Evolutionary conservation across 768 basidiomycete species (phyloP), one percentile per base, ranked within the genome.

Genomic region (Crassisporium funariophilum): DNA sequence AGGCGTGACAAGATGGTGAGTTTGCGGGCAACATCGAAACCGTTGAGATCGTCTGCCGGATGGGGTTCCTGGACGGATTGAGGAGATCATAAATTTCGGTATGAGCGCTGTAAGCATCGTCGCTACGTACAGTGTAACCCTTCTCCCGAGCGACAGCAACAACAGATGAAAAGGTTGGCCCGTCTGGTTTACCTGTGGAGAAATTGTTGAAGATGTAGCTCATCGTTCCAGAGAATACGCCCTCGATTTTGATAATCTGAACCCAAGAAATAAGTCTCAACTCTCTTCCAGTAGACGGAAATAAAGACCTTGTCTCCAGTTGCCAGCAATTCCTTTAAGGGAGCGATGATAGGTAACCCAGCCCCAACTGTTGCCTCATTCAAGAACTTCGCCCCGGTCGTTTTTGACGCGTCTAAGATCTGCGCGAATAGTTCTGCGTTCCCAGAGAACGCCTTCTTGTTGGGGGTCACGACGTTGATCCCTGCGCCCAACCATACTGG

Each of bases 121-220:
- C 15, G 31, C 5, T 25, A 55, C 76, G 42, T 55, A 95, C 94
- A 15, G 97, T 99, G 69, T 95, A 99, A 1, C 97, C 97, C 56
- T 91, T 90, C 59, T 90, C 88, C 38, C 91, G 86, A 4, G 97
- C 97, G 27, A 84, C 66, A 48, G 81, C 81, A 45, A 99, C 95
- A 25, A 98, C 86, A 19, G 90, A 84, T 4, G 93, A 95, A 71
- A 99, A 98, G 21, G 72, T 71, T 1, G 86, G 84, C 0, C 86
- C 87, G 39, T 79, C 78, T 4, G 82, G 70, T 36, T 78, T 75
- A 1, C 81, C 83, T 4, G 82, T 85, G 2, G 90, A 86, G 72
- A 94, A 91, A 52, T 93, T 84, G 72, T 98, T 98, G 79, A 99
- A 99, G 71, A 99, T 98, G 73, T 98, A 99, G 63, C 88, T 92